A percentile compares a stretch with the other conserved stretches of the same genome.
These are phyloP conservation scores for Aspergillus clavatus DNA, from an alignment of 2,329 filamentous ascomycete species.

Conservation along the genomic window DNA sequence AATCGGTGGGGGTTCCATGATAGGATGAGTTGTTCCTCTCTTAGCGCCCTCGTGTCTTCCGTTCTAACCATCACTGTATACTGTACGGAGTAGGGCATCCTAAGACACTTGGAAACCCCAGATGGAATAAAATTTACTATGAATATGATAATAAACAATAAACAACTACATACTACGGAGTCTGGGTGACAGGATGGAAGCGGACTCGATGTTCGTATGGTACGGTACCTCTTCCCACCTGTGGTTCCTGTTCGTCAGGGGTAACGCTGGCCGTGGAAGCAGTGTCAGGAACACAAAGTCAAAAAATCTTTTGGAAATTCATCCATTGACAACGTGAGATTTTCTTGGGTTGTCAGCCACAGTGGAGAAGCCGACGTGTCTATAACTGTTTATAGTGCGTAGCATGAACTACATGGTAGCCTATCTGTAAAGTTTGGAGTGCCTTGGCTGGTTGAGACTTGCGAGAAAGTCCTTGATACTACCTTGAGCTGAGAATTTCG, in stretches of 20 bases:
- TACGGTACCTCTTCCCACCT: background rate
- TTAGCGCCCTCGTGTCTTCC: background rate
- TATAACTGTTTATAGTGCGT: background rate
- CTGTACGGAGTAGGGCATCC: too few relatives aligned
- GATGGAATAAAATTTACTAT: too few relatives aligned
- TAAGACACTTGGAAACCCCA: too few relatives aligned
- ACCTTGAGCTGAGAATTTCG: background rate
- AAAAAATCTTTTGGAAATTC: constrained; percentile 3
- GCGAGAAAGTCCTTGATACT: too few relatives aligned
- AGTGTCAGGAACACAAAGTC: constrained; percentile 6
- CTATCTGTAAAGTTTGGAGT: too few relatives aligned
- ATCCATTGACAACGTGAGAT: constrained; percentile 8
- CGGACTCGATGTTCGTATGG: background rate
- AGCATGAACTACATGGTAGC: background rate
- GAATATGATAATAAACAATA: too few relatives aligned
- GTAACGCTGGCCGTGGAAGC: constrained; percentile 1
- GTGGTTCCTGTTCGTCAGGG: background rate
- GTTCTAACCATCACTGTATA: too few relatives aligned
- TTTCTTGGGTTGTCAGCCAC: constrained; percentile 8
- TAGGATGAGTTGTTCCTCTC: background rate
- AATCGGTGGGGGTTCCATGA: background rate
- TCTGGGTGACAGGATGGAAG: too few relatives aligned
- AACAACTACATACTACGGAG: too few relatives aligned
- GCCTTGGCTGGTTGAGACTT: too few relatives aligned
- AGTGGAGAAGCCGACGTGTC: constrained; percentile 7